phyloP scores from a whole-genome alignment of 2,329 filamentous ascomycete species.

The Beauveria asiatica region DNA sequence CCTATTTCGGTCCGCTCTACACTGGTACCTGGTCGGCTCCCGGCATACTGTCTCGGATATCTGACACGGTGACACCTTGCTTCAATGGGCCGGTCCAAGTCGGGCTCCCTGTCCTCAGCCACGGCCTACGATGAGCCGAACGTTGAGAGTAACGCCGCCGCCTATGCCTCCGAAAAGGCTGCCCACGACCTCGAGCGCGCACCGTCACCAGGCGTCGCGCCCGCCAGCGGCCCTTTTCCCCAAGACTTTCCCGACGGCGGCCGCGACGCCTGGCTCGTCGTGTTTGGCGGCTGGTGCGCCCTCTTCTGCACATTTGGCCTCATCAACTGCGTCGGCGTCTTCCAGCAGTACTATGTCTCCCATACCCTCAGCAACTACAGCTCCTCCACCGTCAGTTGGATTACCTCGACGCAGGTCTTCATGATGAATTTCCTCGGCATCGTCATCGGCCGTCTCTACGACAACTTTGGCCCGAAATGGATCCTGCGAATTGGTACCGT shows the following conservation, averaged over 20 bases:
- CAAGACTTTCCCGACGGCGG: slow-evolving; percentile 54
- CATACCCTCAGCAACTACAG: slow-evolving; percentile 39
- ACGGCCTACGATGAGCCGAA: slow-evolving; percentile 17
- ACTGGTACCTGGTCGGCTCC: not conserved
- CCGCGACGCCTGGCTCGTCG: slow-evolving; percentile 46
- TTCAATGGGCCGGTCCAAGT: slow-evolving; percentile 18
- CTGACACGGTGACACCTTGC: slow-evolving; percentile 4
- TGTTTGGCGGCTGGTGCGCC: slow-evolving; percentile 37
- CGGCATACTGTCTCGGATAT: not conserved
- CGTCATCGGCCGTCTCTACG: slow-evolving; percentile 51
- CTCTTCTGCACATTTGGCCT: slow-evolving; percentile 38
- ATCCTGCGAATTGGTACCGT: slow-evolving; percentile 46
- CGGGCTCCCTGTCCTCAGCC: slow-evolving; percentile 18
- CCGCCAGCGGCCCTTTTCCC: slow-evolving; percentile 22
- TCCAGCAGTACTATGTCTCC: slow-evolving; percentile 49
- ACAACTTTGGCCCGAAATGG: slow-evolving; percentile 53
- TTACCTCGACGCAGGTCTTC: slow-evolving; percentile 45
- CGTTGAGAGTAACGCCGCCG: not conserved
- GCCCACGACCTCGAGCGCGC: not conserved
- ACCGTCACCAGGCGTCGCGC: not conserved
- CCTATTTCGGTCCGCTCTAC: not conserved
- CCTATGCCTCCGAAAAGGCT: not conserved
- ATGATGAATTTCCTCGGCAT: slow-evolving; percentile 41
- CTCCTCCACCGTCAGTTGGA: slow-evolving; percentile 49
- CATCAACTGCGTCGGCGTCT: slow-evolving; percentile 42